phyloP scores from a whole-genome alignment of 2,329 filamentous ascomycete genomes.

The Aspergillus japonicus region DNA sequence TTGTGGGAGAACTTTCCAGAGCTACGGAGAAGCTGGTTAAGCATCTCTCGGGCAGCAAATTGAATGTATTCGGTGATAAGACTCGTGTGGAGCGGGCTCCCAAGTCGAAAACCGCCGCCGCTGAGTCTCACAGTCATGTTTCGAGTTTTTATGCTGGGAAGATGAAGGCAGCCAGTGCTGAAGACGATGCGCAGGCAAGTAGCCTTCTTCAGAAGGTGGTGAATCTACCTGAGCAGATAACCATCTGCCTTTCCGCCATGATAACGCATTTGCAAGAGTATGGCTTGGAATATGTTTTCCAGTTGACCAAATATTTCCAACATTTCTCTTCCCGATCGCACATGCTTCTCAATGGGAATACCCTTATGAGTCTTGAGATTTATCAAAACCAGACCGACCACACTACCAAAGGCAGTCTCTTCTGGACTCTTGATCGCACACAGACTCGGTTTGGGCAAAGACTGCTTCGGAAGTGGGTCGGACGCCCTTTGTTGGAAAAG shows the following conservation, averaged over 20 bases:
- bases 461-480: conserved; percentile 90
- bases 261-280: conserved; percentile 91
- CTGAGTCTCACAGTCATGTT: conserved; percentile 83
- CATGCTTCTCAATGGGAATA: conserved; percentile 95
- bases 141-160: conserved; percentile 90
- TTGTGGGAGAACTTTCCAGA: conserved; percentile 85
- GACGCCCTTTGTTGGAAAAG: conserved; percentile 79
- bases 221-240: conserved; percentile 79
- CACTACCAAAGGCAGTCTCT: conserved; percentile 78
- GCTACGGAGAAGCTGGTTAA: conserved; percentile 89
- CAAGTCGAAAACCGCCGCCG: conserved; percentile 76
- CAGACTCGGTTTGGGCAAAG: conserved; percentile 85
- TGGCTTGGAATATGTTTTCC: conserved; percentile 90
- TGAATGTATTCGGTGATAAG: conserved; percentile 87
- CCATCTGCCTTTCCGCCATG: conserved; percentile 92
- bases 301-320: conserved; percentile 94
- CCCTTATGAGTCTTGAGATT: conserved; percentile 87
- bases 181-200: conserved; percentile 57
- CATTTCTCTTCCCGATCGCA: conserved; percentile 91
- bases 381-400: conserved; percentile 94
- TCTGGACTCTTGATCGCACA: conserved; percentile 94
- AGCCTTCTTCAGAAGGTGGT: conserved; percentile 81
- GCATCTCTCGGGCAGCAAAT: conserved; percentile 84
- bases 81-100: conserved; percentile 78
- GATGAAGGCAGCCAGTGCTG: conserved; percentile 60